Base-by-base conservation (phyloP, 306 rosid species). In the Cajanus cajan region DNA sequence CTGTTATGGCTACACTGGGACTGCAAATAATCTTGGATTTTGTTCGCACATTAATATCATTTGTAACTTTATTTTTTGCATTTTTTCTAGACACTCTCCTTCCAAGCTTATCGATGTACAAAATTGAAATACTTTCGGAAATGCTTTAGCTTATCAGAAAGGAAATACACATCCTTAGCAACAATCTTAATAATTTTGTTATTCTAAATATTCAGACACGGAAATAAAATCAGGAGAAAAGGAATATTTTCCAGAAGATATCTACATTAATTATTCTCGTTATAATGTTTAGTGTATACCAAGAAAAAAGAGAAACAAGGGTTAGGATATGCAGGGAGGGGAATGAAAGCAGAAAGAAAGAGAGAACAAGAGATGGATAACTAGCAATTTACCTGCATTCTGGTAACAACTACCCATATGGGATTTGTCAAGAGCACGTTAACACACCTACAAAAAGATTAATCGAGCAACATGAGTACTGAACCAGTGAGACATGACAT, bases 361-460 rank as follows among this genome's bases (percentile, higher is more conserved):
- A 68, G 76, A 77, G 51, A 39, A 78, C 15, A 22, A 13, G 19
- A 55, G 52, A 72, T 34, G 62, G 65, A 52, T 36, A 43, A 64
- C 37, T 34, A 64, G 50, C 57, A 19, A 57, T 65, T 78, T 87
- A 94, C 98, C 98, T 95, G 98, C 98, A 95, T 89, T 54, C 98
- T 95, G 0, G 94, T 92, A 66, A 95, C 98, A 73, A 92, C 90
- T 37, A 92, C 88, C 98, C 98, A 95, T 45, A 95, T 91, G 52
- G 98, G 98, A 82, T 88, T 95, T 79, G 97, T 95, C 88, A 91
- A 73, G 77, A 95, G 88, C 78, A 95, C 98, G 81, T 95, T 95
- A 87, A 95, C 90, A 73, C 97, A 95, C 91, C 98, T 95, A 79
- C 83, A 84, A 73, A 45, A 82, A 79, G 78, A 82, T 57, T 63